These are phyloP conservation scores for Coniosporium tulheliwenetii DNA, from an alignment of 2,329 filamentous ascomycete species.

Conservation along the genomic window DNA sequence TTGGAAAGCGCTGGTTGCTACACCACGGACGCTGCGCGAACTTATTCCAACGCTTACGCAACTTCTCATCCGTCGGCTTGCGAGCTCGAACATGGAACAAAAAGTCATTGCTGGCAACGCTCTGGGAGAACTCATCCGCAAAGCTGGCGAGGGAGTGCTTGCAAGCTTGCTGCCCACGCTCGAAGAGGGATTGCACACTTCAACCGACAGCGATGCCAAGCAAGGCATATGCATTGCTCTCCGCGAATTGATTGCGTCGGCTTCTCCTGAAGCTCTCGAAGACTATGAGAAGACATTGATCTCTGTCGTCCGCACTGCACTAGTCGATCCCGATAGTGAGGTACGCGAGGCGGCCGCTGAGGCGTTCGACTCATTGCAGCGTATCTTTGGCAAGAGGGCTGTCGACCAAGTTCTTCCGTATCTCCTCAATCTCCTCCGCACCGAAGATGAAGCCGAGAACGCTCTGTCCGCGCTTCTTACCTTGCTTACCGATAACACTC, in stretches of 20 bases:
- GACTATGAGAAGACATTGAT: slow-evolving; percentile 93
- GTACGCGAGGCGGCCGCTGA: slow-evolving; percentile 93
- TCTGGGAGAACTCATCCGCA: slow-evolving; percentile 88
- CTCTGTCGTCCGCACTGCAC: slow-evolving; percentile 78
- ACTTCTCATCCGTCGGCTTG: slow-evolving; percentile 82
- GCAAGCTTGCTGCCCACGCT: slow-evolving; percentile 78
- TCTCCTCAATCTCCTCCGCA: slow-evolving; percentile 76
- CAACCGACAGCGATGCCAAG: slow-evolving; percentile 81
- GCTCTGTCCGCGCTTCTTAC: slow-evolving; percentile 86
- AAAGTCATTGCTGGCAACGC: slow-evolving; percentile 98
- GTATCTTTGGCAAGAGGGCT: slow-evolving; percentile 82
- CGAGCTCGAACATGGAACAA: slow-evolving; percentile 94
- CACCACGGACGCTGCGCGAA: slow-evolving; percentile 83
- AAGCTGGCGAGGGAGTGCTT: slow-evolving; percentile 86
- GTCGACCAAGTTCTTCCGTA: slow-evolving; percentile 91
- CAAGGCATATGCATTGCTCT: slow-evolving; percentile 96
- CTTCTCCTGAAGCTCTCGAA: slow-evolving; percentile 74
- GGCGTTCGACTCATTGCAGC: slow-evolving; percentile 89
- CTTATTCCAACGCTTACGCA: slow-evolving; percentile 89
- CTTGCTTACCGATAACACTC: slow-evolving; percentile 78
- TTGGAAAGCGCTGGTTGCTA: slow-evolving; percentile 93
- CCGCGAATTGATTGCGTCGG: slow-evolving; percentile 80
- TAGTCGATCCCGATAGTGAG: slow-evolving; percentile 78
- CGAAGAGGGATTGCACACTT: slow-evolving; percentile 76
- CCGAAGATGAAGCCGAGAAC: slow-evolving; percentile 76